These are phyloP conservation scores for Fusarium phyllophilum DNA, from an alignment of 2,329 filamentous ascomycete genomes.

Conservation along the genomic window DNA sequence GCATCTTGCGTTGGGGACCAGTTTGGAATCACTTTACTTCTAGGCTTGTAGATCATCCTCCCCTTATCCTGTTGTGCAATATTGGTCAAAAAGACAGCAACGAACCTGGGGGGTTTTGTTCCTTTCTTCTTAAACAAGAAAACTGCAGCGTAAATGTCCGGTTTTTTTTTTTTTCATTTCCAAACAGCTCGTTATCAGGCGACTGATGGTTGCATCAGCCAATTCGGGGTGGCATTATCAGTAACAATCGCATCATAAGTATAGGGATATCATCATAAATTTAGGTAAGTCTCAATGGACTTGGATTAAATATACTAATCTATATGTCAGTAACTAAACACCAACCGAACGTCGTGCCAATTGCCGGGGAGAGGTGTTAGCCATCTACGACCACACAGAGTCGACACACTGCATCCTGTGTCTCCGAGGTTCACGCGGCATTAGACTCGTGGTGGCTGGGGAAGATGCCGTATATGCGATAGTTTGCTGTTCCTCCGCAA, in stretches of 20 bases:
- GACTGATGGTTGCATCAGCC: accelerated
- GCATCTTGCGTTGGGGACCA: background rate
- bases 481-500: background rate
- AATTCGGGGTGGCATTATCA: background rate
- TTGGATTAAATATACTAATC: no score
- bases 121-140: background rate
- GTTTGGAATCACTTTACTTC: background rate
- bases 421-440: background rate
- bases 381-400: no score
- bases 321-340: no score
- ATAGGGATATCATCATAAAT: no score
- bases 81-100: background rate
- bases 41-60: background rate
- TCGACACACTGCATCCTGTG: no score
- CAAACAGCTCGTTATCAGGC: no score
- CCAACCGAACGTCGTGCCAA: no score
- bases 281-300: no score
- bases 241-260: no score
- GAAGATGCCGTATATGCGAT: background rate
- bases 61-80: accelerated
- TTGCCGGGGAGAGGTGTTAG: no score
- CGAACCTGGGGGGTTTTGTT: accelerated
- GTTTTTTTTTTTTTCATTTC: accelerated
- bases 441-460: background rate
- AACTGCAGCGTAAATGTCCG: background rate